Evolutionary conservation across 2,329 filamentous ascomycete genomes (phyloP), one percentile per base, ranked within the genome.

Genomic region (Chaetomium sp.): DNA sequence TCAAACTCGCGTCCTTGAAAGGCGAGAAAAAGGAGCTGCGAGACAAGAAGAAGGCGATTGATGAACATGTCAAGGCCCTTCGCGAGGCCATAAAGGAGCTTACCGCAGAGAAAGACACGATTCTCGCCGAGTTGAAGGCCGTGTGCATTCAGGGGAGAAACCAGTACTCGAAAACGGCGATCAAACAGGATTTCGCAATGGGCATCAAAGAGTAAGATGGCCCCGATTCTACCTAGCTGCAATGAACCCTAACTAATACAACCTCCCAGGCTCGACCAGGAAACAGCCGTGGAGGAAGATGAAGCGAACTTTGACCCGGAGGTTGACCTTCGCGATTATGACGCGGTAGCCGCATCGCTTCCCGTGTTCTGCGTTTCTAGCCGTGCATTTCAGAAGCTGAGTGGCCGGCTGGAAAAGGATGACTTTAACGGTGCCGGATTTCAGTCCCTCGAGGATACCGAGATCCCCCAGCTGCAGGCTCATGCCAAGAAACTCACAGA

Each of bases 291-390:
- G 3, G 77, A 82, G 58, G 73, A 80, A 59, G 75, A 84, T 45
- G 79, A 79, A 19, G 74, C 73, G 1, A 72, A 72, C 7, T 84
- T 83, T 60, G 70, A 84, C 59, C 79, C 79, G 0, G 74, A 79
- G 1, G 64, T 75, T n/a, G 77, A 83, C 6, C 45, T 72, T 2
- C 74, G 81, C 8, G 76, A 86, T 61, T 87, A 87, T 52, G 74
- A 80, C 0, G 68, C 80, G 44, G 74, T 86, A 6, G 81, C 79
- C 0, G 67, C 67, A 7, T 73, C 71, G 0, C 70, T 88, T 0
- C 78, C 82, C 0, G 82, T 87, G 1, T 88, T 86, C 63, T 87
- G 83, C 58, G 79, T 87, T 12, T 84, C 80, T 55, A 80, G 79
- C 47, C 72, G 79, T 45, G 82, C 78, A 0, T 87, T 85, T 53